Conservation (phyloP, 805 yeast species). For the Candida morakotiae region DNA sequence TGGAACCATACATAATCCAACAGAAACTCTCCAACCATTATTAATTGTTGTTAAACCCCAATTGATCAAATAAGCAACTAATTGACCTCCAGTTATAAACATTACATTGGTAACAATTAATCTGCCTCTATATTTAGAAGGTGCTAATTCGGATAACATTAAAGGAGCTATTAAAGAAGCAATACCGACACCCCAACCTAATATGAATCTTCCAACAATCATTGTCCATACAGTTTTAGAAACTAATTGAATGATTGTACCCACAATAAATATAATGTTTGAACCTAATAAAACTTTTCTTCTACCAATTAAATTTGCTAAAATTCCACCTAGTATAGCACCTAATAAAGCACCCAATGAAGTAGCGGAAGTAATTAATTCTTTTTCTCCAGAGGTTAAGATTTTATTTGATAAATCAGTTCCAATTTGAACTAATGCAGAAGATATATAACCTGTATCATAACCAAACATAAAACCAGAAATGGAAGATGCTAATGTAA, state of each 20-base stretch:
- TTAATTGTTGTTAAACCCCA: constrained; percentile 71
- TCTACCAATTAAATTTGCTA: constrained; percentile 83
- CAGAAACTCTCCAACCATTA: constrained; percentile 91
- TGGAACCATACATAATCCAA: constrained; percentile 87
- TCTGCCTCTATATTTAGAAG: constrained; percentile 86
- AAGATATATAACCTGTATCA: constrained; percentile 95
- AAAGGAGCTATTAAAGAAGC: constrained; percentile 94
- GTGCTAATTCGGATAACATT: constrained; percentile 89
- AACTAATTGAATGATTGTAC: constrained; percentile 81
- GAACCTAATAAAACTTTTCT: constrained; percentile 81
- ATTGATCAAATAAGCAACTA: constrained; percentile 90
- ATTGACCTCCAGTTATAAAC: constrained; percentile 93
- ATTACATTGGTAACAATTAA: constrained; percentile 83
- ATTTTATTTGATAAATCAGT: constrained; percentile 58
- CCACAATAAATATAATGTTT: constrained; percentile 75
- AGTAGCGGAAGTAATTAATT: constrained; percentile 90
- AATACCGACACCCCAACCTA: constrained; percentile 96
- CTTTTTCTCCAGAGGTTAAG: constrained; percentile 76
- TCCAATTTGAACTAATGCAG: constrained; percentile 84
- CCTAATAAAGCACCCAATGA: constrained; percentile 89
- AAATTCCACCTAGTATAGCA: constrained; percentile 70
- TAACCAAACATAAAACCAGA: constrained; percentile 97
- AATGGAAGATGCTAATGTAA: constrained; percentile 77
- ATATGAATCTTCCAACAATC: constrained; percentile 85
- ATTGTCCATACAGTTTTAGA: constrained; percentile 83